Evolutionary conservation across 805 yeast species (phyloP).

Genomic region (Blastobotrys terrestris): DNA sequence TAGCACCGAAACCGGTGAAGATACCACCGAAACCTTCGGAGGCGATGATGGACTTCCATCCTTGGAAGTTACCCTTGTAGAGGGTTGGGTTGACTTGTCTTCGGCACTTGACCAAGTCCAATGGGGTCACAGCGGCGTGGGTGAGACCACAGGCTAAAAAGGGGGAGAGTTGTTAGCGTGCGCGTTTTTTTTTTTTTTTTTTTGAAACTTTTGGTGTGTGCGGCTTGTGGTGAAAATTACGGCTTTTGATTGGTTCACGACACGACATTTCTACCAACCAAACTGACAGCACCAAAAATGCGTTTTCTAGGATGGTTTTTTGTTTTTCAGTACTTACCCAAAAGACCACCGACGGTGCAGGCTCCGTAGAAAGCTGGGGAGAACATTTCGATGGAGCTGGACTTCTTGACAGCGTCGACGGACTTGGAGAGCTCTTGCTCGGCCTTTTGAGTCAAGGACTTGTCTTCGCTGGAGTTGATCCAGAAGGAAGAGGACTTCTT

Average conservation of each 20-base stretch:
- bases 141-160: slow-evolving; percentile 97
- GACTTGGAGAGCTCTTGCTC: slow-evolving; percentile 31
- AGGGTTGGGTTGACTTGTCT: slow-evolving; percentile 74
- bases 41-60: slow-evolving; percentile 68
- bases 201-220: too few species aligned
- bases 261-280: neutral
- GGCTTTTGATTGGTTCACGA: neutral
- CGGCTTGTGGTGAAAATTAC: too few species aligned
- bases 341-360: slow-evolving; percentile 69
- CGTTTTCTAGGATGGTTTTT: neutral
- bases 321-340: slow-evolving; percentile 19
- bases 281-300: neutral
- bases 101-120: slow-evolving; percentile 90
- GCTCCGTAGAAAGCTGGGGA: slow-evolving; percentile 61
- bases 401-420: slow-evolving; percentile 13
- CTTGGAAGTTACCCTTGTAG: slow-evolving; percentile 72
- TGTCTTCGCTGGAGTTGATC: slow-evolving; percentile 28
- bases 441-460: slow-evolving; percentile 25
- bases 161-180: neutral
- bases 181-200: too few species aligned
- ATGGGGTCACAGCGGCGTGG: slow-evolving; percentile 86
- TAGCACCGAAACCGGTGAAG: slow-evolving; percentile 88
- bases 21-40: slow-evolving; percentile 71
- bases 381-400: slow-evolving; percentile 39
- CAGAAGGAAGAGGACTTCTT: slow-evolving; percentile 26